Base-by-base conservation (phyloP, 2,329 filamentous ascomycete species). In the Microsporum audouinii region DNA sequence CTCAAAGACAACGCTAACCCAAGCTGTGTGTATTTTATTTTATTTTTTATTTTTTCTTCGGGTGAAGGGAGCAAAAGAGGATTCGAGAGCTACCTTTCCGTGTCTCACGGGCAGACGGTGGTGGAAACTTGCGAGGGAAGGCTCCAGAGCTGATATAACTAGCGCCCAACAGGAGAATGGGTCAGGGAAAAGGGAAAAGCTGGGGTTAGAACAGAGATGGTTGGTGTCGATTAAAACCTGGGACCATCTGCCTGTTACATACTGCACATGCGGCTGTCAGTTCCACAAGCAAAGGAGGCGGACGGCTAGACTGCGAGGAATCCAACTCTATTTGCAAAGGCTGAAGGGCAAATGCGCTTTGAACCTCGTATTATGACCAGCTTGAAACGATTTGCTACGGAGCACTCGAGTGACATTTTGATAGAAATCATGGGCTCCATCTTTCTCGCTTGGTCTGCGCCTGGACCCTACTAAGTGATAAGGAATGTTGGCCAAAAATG, bases 291-390 rank as follows among this genome's bases (percentile, higher is more conserved):
- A 17, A 57, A 41, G 55, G 55, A 57, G 31, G 36, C 51, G 51
- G 56, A 41, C 56, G 56, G 56, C 57, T 31, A 59, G 57, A 49
- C 57, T 43, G 39, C 43, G 39, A 47, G 39, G 23, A 59, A 59
- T 49, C 31, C 57, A 59, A 59, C 57, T 59, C 39, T 57, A 57
- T 41, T 41, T 57, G 36, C 55, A 57, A 39, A 39, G 55, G 55
- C 55, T 43, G 55, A 55, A 55, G 51, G 51, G n/a, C 7, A 27
- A 34, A 55, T 55, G 51, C 51, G 51, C 51, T 55, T 55, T 55
- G 51, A 55, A 55, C 51, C 51, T 55, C 51, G 51, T 55, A 55
- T 55, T 55, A 55, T 55, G 29, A 29, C 31, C 27, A 55, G 12
- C 31, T 55, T 55, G 51, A 55, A 55, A 55, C 51, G 31, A 55